Evolutionary conservation across 805 yeast species (phyloP).

Genomic region (Starmerella bombi): DNA sequence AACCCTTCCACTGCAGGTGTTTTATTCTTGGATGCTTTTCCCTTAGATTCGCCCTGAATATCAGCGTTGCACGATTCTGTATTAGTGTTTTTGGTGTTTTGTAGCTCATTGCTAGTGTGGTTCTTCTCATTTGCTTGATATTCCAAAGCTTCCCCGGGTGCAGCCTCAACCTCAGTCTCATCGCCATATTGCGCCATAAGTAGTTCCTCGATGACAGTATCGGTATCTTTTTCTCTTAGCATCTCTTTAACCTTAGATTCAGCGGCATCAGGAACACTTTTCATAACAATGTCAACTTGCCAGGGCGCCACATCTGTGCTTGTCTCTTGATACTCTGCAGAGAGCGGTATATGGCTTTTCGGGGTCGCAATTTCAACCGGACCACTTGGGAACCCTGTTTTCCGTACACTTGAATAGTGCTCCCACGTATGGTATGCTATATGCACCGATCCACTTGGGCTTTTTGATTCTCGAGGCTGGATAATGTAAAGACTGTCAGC

Average conservation of each 20-base stretch:
- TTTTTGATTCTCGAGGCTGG: slow-evolving; percentile 13
- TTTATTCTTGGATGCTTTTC: background rate
- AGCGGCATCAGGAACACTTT: slow-evolving; percentile 21
- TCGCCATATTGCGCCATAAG: slow-evolving; percentile 14
- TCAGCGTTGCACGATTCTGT: background rate
- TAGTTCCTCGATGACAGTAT: slow-evolving; percentile 25
- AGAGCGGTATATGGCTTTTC: background rate
- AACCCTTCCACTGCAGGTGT: background rate
- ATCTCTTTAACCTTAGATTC: slow-evolving; percentile 12
- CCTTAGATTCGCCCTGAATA: background rate
- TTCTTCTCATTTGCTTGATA: background rate
- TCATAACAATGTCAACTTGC: slow-evolving; percentile 24
- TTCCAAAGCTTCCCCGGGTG: background rate
- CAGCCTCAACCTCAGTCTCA: background rate
- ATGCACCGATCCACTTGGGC: slow-evolving; percentile 17
- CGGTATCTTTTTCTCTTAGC: slow-evolving; percentile 17
- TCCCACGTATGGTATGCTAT: slow-evolving; percentile 35
- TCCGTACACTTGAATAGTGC: slow-evolving; percentile 32
- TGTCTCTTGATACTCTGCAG: background rate
- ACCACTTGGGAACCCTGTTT: slow-evolving; percentile 30
- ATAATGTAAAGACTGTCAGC: slow-evolving; percentile 29
- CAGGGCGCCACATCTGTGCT: slow-evolving; percentile 20
- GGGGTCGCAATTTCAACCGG: slow-evolving; percentile 11
- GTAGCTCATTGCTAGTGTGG: background rate
- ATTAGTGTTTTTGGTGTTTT: background rate